Evolutionary conservation across 768 basidiomycete species (phyloP).

Genomic region (Suillus paluster): DNA sequence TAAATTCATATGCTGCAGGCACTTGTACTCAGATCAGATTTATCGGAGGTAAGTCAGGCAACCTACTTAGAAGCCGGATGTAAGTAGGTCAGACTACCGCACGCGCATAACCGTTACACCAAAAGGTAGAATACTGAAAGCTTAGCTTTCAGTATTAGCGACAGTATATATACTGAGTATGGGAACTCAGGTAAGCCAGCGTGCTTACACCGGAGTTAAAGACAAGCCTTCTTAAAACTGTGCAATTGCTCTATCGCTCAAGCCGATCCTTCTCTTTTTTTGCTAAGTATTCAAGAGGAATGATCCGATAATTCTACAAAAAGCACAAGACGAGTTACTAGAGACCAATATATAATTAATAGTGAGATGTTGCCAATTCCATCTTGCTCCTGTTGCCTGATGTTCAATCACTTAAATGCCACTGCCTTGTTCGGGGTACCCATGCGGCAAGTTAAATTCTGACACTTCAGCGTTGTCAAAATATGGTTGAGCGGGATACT

Average conservation of each 20-base stretch:
- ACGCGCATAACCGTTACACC: no score
- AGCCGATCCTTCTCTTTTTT: neutral
- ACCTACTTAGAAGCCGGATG: neutral
- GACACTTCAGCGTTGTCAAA: neutral
- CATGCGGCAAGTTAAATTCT: neutral
- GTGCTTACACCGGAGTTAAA: no score
- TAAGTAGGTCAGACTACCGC: no score
- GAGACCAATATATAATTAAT: neutral
- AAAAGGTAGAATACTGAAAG: no score
- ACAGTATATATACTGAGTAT: no score
- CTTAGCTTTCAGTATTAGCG: no score
- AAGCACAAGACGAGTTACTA: neutral
- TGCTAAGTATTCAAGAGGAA: neutral
- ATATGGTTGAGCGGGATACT: neutral
- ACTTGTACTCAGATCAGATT: no score
- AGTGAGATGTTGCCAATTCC: neutral
- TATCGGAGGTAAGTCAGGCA: neutral
- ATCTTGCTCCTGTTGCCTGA: neutral
- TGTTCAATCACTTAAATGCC: neutral
- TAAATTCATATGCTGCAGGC: no score
- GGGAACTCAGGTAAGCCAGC: no score
- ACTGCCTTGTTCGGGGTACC: neutral
- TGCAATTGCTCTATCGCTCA: neutral
- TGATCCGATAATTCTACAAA: neutral
- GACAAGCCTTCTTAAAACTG: neutral